Conservation (phyloP, 2,329 filamentous ascomycete genomes). For the Verticillium isaacii region DNA sequence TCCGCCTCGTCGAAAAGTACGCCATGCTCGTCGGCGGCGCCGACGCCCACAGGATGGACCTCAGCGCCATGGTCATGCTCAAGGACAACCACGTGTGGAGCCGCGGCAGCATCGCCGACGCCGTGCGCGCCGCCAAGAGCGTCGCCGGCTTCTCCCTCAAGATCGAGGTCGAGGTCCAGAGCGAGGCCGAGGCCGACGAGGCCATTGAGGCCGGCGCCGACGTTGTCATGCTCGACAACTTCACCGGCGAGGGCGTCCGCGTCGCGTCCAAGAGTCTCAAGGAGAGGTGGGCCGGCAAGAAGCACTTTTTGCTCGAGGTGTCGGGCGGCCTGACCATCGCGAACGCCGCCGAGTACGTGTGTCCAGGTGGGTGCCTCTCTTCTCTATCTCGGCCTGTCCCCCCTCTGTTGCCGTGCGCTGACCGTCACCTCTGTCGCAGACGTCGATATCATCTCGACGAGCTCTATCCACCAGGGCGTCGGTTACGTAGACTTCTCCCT, state of each 20-base stretch:
- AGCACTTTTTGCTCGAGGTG: conserved; percentile 80
- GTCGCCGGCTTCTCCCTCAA: conserved; percentile 89
- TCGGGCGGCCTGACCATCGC: conserved; percentile 83
- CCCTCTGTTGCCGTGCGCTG: background rate
- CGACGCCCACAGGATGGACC: conserved; percentile 85
- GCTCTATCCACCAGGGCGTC: conserved; percentile 93
- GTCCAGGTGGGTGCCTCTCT: conserved; percentile 49
- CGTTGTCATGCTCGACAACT: conserved; percentile 97
- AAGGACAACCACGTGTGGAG: conserved; percentile 99
- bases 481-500: conserved; percentile 93
- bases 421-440: conserved; percentile 40
- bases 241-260: conserved; percentile 73
- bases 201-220: conserved; percentile 89
- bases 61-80: conserved; percentile 95
- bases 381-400: background rate
- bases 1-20: conserved; percentile 95
- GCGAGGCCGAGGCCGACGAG: conserved; percentile 81
- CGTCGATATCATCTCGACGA: conserved; percentile 93
- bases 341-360: conserved; percentile 80
- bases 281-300: conserved; percentile 70
- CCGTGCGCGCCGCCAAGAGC: conserved; percentile 76
- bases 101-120: conserved; percentile 77
- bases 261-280: conserved; percentile 71
- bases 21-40: conserved; percentile 93
- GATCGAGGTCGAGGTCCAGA: conserved; percentile 93